Conservation (phyloP, 2,329 filamentous ascomycete species). For the Trichoderma endophyticum region DNA sequence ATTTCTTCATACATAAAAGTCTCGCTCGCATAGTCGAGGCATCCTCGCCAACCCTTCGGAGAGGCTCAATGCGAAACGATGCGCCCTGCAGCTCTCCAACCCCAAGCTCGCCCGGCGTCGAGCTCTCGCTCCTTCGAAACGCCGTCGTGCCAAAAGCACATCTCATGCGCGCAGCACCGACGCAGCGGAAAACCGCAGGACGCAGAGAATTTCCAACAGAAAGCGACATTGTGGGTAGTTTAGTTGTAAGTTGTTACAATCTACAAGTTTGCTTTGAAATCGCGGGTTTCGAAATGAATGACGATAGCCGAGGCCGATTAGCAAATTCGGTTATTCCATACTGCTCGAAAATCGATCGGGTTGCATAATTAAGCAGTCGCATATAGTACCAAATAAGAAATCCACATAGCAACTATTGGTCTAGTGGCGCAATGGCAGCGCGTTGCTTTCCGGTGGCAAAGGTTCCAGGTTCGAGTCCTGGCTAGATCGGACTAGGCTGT, state of each 20-base stretch:
- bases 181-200: background rate
- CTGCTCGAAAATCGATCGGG: background rate
- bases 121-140: background rate
- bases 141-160: background rate
- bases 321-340: background rate
- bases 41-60: conserved; percentile 81
- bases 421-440: conserved; percentile 20
- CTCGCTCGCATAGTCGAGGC: conserved; percentile 81
- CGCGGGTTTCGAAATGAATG: background rate
- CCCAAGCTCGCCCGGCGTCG: conserved; percentile 54
- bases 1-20: conserved; percentile 58
- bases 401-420: background rate
- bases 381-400: background rate
- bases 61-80: conserved; percentile 84
- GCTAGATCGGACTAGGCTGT: conserved; percentile 24
- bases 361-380: no score
- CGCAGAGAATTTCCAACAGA: background rate
- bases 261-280: background rate
- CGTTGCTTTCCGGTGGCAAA: conserved; percentile 37
- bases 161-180: background rate
- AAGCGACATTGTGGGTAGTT: background rate
- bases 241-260: background rate
- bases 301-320: background rate
- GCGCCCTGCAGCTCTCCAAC: conserved; percentile 87
- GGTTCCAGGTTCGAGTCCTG: conserved; percentile 37